Percentiles rank a stretch among this genome's conserved stretches.
Conservation (phyloP, 345 rosid species). For the Eucalyptus urophylla region DNA sequence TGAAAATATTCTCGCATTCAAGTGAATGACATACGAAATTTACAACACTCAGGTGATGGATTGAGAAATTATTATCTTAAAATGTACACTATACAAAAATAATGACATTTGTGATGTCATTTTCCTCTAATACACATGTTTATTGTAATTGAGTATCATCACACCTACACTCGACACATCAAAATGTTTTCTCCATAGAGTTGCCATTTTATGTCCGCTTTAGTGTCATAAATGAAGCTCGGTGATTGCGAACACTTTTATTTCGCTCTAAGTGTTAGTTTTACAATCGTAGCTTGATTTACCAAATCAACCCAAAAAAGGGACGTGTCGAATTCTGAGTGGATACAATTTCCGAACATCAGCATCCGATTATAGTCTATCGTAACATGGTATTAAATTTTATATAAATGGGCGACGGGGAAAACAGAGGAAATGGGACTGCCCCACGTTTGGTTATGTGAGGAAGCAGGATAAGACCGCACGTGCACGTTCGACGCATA, state of each 20-base stretch:
- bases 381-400: neutral
- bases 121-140: neutral
- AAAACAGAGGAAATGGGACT: neutral
- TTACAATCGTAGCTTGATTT: neutral
- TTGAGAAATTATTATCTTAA: too few relatives aligned
- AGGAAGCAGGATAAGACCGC: neutral
- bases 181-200: neutral
- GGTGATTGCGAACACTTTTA: neutral
- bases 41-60: rapidly evolving
- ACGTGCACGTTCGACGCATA: neutral
- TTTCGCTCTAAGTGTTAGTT: neutral
- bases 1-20: too few relatives aligned
- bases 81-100: neutral
- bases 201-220: neutral
- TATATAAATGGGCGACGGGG: neutral
- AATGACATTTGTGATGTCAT: neutral
- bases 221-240: neutral
- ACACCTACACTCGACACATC: neutral
- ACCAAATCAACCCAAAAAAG: neutral
- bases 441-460: neutral
- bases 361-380: neutral
- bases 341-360: neutral
- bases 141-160: neutral
- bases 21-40: rapidly evolving
- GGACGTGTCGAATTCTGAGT: neutral